A percentile compares a stretch with the other conserved stretches of the same genome.
These are phyloP conservation scores for Rutstroemia sp. DNA, from an alignment of 2,329 filamentous ascomycete genomes.

Conservation along the genomic window DNA sequence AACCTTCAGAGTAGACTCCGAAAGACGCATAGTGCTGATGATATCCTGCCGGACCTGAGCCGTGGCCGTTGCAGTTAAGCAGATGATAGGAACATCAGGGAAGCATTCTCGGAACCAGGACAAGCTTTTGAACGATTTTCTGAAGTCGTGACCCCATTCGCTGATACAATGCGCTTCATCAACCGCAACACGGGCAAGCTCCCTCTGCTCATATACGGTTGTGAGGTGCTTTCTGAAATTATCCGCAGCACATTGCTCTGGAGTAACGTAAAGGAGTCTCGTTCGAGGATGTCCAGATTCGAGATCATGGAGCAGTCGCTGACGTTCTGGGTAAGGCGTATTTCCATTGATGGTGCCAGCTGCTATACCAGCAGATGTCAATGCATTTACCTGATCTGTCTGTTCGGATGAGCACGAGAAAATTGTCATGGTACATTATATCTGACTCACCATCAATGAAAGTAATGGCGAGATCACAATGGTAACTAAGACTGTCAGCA, in stretches of 20 bases:
- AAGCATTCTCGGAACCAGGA: slow-evolving; percentile 79
- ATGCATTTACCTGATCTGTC: slow-evolving; percentile 86
- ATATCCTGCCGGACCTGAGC: slow-evolving; percentile 75
- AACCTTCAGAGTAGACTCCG: slow-evolving; percentile 53
- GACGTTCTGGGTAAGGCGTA: slow-evolving; percentile 57
- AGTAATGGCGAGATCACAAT: slow-evolving; percentile 85
- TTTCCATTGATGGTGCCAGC: slow-evolving; percentile 85
- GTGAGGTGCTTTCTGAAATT: slow-evolving; percentile 69
- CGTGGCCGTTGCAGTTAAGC: slow-evolving; percentile 87
- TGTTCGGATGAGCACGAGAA: slow-evolving; percentile 29
- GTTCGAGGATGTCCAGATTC: slow-evolving; percentile 80
- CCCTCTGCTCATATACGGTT: slow-evolving; percentile 68
- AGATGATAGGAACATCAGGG: slow-evolving; percentile 83
- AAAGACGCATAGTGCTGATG: slow-evolving; percentile 63
- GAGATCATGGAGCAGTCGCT: slow-evolving; percentile 69
- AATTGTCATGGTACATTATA: background rate
- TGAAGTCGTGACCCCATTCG: slow-evolving; percentile 97
- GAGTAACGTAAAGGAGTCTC: slow-evolving; percentile 85
- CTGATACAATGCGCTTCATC: slow-evolving; percentile 97
- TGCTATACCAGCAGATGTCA: slow-evolving; percentile 65
- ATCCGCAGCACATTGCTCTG: slow-evolving; percentile 74
- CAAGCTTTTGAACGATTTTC: slow-evolving; percentile 82
- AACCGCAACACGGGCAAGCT: slow-evolving; percentile 81
- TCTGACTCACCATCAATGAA: slow-evolving; percentile 67
- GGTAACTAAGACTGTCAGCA: slow-evolving; percentile 52